These are phyloP conservation scores for Phytopythium oedochilum DNA, from an alignment of 352 stramenopile species.

Conservation along the genomic window DNA sequence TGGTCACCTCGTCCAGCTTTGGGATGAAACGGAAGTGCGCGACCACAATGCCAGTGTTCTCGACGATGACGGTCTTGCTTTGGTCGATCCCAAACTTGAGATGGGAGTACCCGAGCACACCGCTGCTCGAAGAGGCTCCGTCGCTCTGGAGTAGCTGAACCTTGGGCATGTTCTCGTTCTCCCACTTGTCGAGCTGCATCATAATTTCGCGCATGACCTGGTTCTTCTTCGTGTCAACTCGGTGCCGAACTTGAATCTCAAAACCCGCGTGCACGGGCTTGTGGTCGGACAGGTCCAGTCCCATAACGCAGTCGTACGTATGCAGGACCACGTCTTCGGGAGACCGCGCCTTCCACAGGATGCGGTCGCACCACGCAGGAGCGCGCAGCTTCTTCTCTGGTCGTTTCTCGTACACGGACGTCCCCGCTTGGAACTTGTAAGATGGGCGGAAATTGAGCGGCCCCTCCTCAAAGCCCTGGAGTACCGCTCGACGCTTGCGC, in stretches of 20 bases:
- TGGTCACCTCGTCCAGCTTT: constrained; percentile 76
- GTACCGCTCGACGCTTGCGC: constrained; percentile 60
- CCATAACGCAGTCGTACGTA: constrained; percentile 86
- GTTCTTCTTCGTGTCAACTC: constrained; percentile 88
- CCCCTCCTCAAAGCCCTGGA: constrained; percentile 90
- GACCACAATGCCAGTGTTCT: constrained; percentile 93
- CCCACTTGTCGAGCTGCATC: constrained; percentile 93
- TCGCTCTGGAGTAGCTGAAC: constrained; percentile 74
- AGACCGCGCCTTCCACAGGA: constrained; percentile 77
- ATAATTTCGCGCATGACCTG: constrained; percentile 93
- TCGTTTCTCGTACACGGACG: constrained; percentile 94
- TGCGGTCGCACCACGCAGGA: constrained; percentile 94
- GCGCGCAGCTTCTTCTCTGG: constrained; percentile 98
- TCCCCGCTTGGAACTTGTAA: constrained; percentile 98
- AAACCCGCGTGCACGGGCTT: constrained; percentile 96
- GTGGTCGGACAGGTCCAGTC: constrained; percentile 97
- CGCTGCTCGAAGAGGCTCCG: constrained; percentile 29
- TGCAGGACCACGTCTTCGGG: constrained; percentile 48
- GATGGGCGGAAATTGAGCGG: constrained; percentile 91
- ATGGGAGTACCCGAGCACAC: constrained; percentile 58
- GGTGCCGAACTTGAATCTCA: constrained; percentile 88
- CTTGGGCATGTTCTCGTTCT: constrained; percentile 95
- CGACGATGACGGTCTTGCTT: constrained; percentile 55
- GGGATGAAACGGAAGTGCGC: constrained; percentile 94
- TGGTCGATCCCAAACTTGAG: constrained; percentile 67